Evolutionary conservation across 148 eudicot genomes (phyloP).

Genomic region (Vaccinium darrowii): DNA sequence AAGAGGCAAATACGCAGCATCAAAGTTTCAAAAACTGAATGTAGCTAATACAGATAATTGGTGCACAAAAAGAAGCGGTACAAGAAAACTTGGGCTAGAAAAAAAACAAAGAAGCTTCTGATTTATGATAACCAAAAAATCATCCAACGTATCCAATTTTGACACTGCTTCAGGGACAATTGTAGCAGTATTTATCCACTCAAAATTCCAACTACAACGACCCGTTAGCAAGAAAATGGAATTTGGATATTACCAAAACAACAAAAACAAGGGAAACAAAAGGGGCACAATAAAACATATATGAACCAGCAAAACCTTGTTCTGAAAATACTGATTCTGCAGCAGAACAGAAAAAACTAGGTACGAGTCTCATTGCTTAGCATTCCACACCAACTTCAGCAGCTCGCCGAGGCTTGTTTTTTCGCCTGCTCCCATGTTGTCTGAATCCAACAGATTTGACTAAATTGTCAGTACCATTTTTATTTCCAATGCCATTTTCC

Average conservation of each 20-base stretch:
- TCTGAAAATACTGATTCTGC: conserved; percentile 11
- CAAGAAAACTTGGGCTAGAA: not conserved
- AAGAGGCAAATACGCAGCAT: not conserved
- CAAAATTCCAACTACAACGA: not conserved
- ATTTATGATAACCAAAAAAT: not conserved
- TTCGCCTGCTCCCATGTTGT: conserved; percentile 67
- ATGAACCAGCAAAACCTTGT: not conserved
- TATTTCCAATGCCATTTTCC: conserved; percentile 38
- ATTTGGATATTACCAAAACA: not conserved
- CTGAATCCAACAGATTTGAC: conserved; percentile 61
- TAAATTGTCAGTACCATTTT: conserved; percentile 23
- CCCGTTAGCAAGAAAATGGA: not conserved
- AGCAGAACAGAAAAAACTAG: conserved; percentile 1
- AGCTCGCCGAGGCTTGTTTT: conserved; percentile 76
- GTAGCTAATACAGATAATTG: not conserved
- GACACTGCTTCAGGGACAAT: conserved; percentile 1
- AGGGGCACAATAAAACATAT: not conserved
- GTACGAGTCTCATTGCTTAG: conserved; percentile 9
- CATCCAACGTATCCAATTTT: not conserved
- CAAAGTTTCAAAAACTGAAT: not conserved
- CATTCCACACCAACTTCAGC: conserved; percentile 87
- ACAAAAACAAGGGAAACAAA: not conserved
- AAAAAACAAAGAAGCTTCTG: conserved; percentile 11
- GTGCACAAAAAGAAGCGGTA: not conserved
- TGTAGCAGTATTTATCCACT: conserved; percentile 8